Conservation (phyloP, 2,329 filamentous ascomycete species). For the Phialemoniopsis sp. region DNA sequence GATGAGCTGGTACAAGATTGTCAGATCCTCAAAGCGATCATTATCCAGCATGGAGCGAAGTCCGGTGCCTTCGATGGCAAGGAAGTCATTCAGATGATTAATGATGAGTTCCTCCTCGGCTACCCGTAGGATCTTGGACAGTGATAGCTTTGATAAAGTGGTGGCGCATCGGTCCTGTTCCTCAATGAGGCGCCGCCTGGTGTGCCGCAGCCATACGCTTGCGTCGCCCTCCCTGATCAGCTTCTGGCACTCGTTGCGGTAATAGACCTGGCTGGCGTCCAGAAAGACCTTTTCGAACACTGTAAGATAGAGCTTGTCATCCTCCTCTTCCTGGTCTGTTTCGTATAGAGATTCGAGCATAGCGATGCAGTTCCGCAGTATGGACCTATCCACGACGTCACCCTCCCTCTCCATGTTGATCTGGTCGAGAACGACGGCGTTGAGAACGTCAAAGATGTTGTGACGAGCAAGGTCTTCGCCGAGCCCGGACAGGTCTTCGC, state of each 20-base stretch:
- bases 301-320: conserved; percentile 77
- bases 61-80: conserved; percentile 80
- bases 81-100: conserved; percentile 73
- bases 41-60: conserved; percentile 89
- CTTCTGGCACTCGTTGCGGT: conserved; percentile 67
- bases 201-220: conserved; percentile 74
- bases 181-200: conserved; percentile 69
- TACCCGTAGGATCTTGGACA: conserved; percentile 68
- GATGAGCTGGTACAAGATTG: conserved; percentile 78
- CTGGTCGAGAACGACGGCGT: conserved; percentile 81
- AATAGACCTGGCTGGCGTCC: conserved; percentile 66
- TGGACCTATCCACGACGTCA: conserved; percentile 77
- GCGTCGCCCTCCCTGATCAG: conserved; percentile 77
- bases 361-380: conserved; percentile 77
- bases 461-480: conserved; percentile 17
- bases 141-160: conserved; percentile 70
- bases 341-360: conserved; percentile 92
- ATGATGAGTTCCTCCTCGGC: conserved; percentile 79
- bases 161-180: conserved; percentile 80
- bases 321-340: conserved; percentile 70
- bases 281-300: conserved; percentile 80
- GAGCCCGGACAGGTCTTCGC: no score
- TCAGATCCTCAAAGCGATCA: conserved; percentile 72
- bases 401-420: conserved; percentile 90
- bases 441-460: conserved; percentile 70